Evolutionary conservation across 768 basidiomycete genomes (phyloP).

Genomic region (Naematelia encephala): DNA sequence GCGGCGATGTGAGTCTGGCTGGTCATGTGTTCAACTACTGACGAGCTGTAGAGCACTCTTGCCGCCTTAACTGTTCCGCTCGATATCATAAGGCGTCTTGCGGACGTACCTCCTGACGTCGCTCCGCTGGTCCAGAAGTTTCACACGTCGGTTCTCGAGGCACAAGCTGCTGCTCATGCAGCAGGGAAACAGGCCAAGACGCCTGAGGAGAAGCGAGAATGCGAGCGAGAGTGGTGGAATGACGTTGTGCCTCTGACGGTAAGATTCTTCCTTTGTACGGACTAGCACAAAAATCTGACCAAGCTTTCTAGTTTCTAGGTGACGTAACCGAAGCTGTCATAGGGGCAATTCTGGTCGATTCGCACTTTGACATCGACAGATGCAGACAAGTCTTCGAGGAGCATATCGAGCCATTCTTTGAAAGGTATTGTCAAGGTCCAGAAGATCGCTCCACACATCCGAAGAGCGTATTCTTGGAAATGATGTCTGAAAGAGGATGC

Average conservation of each 20-base stretch:
- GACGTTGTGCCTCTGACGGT: constrained; percentile 13
- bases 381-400: constrained; percentile 13
- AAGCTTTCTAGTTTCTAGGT: constrained; percentile 10
- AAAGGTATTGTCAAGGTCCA: constrained; percentile 26
- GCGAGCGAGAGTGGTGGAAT: constrained; percentile 25
- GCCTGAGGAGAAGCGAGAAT: not conserved
- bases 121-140: constrained; percentile 2
- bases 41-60: not conserved
- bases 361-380: constrained; percentile 11
- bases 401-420: constrained; percentile 25
- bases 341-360: constrained; percentile 29
- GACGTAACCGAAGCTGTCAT: constrained; percentile 28
- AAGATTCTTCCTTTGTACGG: not conserved
- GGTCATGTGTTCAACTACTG: not conserved
- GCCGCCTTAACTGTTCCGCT: not conserved
- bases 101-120: not conserved
- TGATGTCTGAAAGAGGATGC: constrained; percentile 22
- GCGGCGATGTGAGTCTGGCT: constrained; percentile 12
- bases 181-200: not conserved
- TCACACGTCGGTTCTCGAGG: constrained; percentile 8
- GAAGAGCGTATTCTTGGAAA: constrained; percentile 19
- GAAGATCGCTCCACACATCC: constrained; percentile 16
- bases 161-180: not conserved
- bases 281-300: not conserved
- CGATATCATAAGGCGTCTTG: not conserved